Conservation (phyloP, 352 stramenopile genomes). For the Pythium myriotylum region DNA sequence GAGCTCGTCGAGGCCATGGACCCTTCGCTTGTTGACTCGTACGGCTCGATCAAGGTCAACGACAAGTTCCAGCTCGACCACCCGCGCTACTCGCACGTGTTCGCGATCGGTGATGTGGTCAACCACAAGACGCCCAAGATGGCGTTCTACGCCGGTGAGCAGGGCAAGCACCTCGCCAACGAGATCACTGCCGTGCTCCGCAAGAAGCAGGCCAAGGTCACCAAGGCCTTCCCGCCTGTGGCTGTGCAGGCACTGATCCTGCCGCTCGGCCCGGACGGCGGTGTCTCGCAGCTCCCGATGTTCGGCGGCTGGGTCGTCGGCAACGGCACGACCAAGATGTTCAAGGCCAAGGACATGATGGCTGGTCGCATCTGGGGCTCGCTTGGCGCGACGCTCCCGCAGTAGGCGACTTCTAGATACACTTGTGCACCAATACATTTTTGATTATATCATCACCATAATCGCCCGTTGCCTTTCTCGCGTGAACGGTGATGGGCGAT, state of each 20-base stretch:
- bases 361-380: slow-evolving; percentile 22
- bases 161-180: slow-evolving; percentile 45
- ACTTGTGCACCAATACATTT: no score
- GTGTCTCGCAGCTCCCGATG: slow-evolving; percentile 35
- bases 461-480: no score
- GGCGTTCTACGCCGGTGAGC: slow-evolving; percentile 40
- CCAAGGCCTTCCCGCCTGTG: slow-evolving; percentile 35
- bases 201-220: slow-evolving; percentile 42
- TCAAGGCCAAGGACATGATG: slow-evolving; percentile 38
- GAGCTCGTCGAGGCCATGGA: slow-evolving; percentile 40
- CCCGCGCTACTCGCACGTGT: slow-evolving; percentile 46
- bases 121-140: slow-evolving; percentile 54
- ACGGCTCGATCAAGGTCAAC: slow-evolving; percentile 52
- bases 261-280: slow-evolving; percentile 33
- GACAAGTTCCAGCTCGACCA: slow-evolving; percentile 48
- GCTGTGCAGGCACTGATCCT: slow-evolving; percentile 29
- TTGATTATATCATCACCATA: no score
- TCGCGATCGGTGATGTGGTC: slow-evolving; percentile 49
- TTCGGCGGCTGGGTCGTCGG: slow-evolving; percentile 31
- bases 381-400: slow-evolving; percentile 16
- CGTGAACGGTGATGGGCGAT: no score
- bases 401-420: background rate
- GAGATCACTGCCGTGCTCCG: slow-evolving; percentile 41
- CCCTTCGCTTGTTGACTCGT: slow-evolving; percentile 33
- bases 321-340: slow-evolving; percentile 29